Conservation (phyloP, 116 monocot species). For the Cymodocea nodosa region DNA sequence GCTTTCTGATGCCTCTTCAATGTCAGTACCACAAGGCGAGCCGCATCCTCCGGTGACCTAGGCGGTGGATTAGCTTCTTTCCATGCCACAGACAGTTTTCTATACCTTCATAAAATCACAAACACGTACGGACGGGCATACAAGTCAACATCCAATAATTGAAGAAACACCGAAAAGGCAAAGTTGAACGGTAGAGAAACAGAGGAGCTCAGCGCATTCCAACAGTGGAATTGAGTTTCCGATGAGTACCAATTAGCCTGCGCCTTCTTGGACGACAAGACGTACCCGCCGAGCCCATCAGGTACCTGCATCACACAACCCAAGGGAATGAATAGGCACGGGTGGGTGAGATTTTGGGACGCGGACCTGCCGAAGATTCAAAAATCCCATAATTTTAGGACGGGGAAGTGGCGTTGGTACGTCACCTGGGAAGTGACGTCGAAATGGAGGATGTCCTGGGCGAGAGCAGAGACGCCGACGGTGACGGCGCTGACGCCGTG, state of each 20-base stretch:
- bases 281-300: constrained; percentile 50
- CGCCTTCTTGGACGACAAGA: constrained; percentile 71
- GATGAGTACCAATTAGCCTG: constrained; percentile 72
- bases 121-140: not conserved
- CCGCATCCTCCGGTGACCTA: constrained; percentile 49
- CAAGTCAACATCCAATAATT: not conserved
- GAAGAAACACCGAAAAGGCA: not conserved
- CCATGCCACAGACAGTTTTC: constrained; percentile 64
- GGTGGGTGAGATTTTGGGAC: too few species aligned
- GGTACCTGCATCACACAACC: constrained; percentile 42
- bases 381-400: too few species aligned
- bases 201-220: not conserved
- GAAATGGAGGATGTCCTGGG: constrained; percentile 64
- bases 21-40: constrained; percentile 50
- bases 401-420: not conserved
- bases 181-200: not conserved
- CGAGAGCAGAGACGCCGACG: constrained; percentile 76
- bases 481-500: constrained; percentile 36
- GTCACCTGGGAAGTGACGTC: constrained; percentile 62
- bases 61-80: constrained; percentile 67
- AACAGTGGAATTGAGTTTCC: not conserved
- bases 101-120: constrained; percentile 36
- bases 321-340: not conserved
- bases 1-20: constrained; percentile 72
- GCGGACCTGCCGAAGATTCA: too few species aligned